Conservation (phyloP, 1,284 basidiomycete species). For the Marasmius tenuissimus region DNA sequence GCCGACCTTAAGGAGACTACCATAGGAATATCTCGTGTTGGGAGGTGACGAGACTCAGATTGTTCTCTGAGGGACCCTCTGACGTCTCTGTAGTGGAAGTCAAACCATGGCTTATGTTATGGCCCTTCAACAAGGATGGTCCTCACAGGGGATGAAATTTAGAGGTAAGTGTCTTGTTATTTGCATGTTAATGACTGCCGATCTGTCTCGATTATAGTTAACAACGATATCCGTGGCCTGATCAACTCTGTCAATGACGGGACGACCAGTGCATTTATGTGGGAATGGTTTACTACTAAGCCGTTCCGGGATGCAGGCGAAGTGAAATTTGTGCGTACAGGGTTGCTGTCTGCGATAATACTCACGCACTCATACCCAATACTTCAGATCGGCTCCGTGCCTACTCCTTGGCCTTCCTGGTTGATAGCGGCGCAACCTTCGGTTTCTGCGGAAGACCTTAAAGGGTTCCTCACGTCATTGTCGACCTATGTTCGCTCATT, state of each 20-base stretch:
- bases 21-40: constrained; percentile 88
- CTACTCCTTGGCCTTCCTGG: constrained; percentile 98
- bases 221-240: constrained; percentile 88
- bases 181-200: background rate
- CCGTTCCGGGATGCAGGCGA: constrained; percentile 85
- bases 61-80: background rate
- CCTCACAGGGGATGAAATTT: constrained; percentile 70
- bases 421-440: constrained; percentile 80
- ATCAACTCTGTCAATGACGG: constrained; percentile 89
- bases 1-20: constrained; percentile 79
- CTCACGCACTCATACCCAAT: background rate
- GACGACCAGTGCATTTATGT: constrained; percentile 83
- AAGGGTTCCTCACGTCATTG: constrained; percentile 65
- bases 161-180: constrained; percentile 50
- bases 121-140: constrained; percentile 86
- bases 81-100: constrained; percentile 56
- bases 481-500: constrained; percentile 70
- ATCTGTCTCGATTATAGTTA: constrained; percentile 51
- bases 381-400: constrained; percentile 80
- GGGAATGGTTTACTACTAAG: constrained; percentile 99
- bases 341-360: background rate
- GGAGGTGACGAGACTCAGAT: constrained; percentile 51
- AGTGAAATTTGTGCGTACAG: constrained; percentile 71
- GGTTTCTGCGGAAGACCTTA: constrained; percentile 50
- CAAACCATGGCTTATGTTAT: constrained; percentile 97